These are phyloP conservation scores for Chrysosporium keratinophilum DNA, from an alignment of 2,329 filamentous ascomycete species.

Conservation along the genomic window DNA sequence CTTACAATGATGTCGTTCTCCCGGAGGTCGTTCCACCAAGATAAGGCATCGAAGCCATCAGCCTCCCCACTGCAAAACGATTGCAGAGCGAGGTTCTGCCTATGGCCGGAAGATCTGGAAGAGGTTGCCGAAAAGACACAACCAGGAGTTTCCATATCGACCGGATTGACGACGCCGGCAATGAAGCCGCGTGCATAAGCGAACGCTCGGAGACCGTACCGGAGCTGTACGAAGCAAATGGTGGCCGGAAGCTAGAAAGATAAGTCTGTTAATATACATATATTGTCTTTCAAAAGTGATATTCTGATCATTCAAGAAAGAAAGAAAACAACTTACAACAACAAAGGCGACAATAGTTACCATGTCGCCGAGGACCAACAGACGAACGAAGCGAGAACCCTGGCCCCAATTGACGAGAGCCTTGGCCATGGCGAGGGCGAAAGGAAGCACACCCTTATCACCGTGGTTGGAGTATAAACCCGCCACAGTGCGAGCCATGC, in stretches of 20 bases:
- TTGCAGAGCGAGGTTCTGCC: conserved; percentile 5
- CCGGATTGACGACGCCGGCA: conserved; percentile 4
- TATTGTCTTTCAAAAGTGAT: not conserved
- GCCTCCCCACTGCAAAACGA: conserved; percentile 11
- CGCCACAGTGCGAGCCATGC: not conserved
- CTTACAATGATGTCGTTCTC: conserved; percentile 9
- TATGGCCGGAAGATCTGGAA: not conserved
- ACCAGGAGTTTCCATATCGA: not conserved
- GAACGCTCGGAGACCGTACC: conserved; percentile 3
- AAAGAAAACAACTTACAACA: conserved; percentile 5
- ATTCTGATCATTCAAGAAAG: not conserved
- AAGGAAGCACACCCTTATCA: conserved; percentile 3
- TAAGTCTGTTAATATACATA: not conserved
- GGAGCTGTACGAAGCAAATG: not conserved
- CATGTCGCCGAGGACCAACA: not conserved
- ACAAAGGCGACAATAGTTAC: not conserved
- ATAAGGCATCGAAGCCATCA: conserved; percentile 7
- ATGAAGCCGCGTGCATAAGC: conserved; percentile 10
- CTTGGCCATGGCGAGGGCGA: conserved; percentile 1
- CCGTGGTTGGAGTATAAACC: conserved; percentile 3
- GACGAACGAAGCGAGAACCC: not conserved
- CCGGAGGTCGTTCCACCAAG: not conserved
- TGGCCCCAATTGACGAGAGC: not conserved
- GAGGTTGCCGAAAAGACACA: conserved; percentile 3
- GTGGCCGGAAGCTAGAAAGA: not conserved